Evolutionary conservation across 2,329 filamentous ascomycete species (phyloP).

Genomic region (Eurotiales sp.): DNA sequence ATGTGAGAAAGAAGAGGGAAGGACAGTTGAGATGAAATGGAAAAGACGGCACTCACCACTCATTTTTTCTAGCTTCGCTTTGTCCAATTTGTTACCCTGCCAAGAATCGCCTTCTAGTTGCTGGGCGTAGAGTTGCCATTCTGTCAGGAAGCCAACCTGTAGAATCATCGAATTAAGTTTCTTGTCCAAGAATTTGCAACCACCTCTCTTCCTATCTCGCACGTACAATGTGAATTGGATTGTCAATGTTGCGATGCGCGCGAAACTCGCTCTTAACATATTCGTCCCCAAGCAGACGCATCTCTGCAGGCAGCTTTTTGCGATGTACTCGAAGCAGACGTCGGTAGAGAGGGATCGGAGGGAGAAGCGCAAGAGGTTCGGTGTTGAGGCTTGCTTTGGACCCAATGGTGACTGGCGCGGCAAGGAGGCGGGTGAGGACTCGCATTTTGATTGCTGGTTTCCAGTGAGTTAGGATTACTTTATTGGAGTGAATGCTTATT

Average conservation of each 20-base stretch:
- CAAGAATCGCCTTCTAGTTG: conserved; percentile 83
- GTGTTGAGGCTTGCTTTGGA: conserved; percentile 41
- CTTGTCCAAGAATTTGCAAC: neutral
- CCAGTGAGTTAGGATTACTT: neutral
- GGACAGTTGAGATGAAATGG: conserved; percentile 8
- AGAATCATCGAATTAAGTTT: neutral
- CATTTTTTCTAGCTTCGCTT: conserved; percentile 83
- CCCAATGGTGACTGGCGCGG: conserved; percentile 36
- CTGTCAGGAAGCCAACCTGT: conserved; percentile 89
- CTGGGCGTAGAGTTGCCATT: conserved; percentile 96
- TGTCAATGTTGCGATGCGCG: conserved; percentile 77
- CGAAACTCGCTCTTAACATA: conserved; percentile 93
- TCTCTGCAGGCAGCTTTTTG: conserved; percentile 67
- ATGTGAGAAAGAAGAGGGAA: neutral
- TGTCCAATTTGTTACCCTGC: conserved; percentile 80
- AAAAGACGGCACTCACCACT: conserved; percentile 65
- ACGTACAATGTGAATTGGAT: conserved; percentile 82
- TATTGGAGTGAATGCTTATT: neutral
- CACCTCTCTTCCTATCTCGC: neutral
- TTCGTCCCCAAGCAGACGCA: conserved; percentile 80
- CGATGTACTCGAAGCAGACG: conserved; percentile 83
- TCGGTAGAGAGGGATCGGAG: conserved; percentile 85
- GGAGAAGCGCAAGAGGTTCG: conserved; percentile 66
- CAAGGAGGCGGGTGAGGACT: conserved; percentile 34
- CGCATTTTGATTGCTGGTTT: conserved; percentile 28